Conservation (phyloP, 257 asterid genomes). For the Gentiana straminea region DNA sequence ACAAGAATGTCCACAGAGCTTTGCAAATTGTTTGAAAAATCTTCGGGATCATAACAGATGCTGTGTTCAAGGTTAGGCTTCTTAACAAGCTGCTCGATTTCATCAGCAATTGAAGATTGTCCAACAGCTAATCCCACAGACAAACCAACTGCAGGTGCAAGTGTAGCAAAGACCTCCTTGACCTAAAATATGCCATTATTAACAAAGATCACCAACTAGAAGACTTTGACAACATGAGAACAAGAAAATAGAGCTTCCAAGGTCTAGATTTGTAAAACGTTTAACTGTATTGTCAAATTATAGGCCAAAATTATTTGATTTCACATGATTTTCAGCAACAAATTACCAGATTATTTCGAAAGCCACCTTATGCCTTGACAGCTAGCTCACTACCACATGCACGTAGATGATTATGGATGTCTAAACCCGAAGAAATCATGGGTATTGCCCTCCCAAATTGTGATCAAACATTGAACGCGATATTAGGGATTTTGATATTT, state of each 20-base stretch:
- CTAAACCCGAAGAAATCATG: too few relatives aligned
- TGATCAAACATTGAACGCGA: too few relatives aligned
- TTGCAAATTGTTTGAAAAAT: slow-evolving; percentile 30
- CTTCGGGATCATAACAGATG: slow-evolving; percentile 40
- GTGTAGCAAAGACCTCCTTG: slow-evolving; percentile 65
- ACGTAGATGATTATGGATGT: too few relatives aligned
- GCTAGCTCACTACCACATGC: too few relatives aligned
- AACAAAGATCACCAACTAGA: neutral
- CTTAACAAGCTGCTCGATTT: slow-evolving; percentile 61
- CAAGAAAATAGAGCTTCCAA: too few relatives aligned
- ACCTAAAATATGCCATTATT: slow-evolving; percentile 38
- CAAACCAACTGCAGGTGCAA: slow-evolving; percentile 91
- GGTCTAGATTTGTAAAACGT: neutral
- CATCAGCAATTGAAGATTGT: slow-evolving; percentile 86
- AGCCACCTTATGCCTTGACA: too few relatives aligned
- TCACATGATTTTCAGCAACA: neutral
- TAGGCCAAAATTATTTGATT: neutral
- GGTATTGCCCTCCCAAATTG: too few relatives aligned
- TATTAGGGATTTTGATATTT: too few relatives aligned
- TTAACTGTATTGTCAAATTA: neutral
- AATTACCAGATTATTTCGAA: too few relatives aligned
- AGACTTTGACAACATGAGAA: neutral
- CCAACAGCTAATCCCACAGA: slow-evolving; percentile 97
- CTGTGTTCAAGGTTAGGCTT: slow-evolving; percentile 45
- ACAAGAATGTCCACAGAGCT: slow-evolving; percentile 86